Percentiles rank a stretch among this genome's conserved stretches.
Evolutionary conservation across 805 yeast species (phyloP).

Genomic region (Ogataea polymorpha): DNA sequence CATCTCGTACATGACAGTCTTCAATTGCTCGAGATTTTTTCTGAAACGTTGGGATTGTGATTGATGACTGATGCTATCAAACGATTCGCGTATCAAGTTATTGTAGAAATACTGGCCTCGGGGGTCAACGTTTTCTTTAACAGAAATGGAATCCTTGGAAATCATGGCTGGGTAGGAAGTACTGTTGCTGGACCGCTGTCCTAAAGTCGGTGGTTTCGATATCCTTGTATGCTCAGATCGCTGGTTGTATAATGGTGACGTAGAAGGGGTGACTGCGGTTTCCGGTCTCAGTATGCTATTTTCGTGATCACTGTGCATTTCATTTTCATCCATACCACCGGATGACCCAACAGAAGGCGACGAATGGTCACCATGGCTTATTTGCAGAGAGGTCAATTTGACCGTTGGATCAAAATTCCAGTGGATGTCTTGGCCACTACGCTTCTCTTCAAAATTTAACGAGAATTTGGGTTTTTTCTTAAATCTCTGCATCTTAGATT

Average conservation of each 20-base stretch:
- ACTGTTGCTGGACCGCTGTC: background rate
- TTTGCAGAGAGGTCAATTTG: conserved; percentile 4
- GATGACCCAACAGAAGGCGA: conserved; percentile 1
- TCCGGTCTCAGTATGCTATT: conserved; percentile 16
- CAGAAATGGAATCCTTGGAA: conserved; percentile 1
- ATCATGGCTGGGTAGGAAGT: conserved; percentile 1
- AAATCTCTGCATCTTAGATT: conserved; percentile 33
- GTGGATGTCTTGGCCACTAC: conserved; percentile 25
- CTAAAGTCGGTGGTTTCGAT: background rate
- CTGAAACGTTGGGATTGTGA: conserved; percentile 16
- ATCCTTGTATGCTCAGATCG: conserved; percentile 12
- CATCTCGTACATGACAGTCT: conserved; percentile 16
- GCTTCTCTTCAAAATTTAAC: conserved; percentile 23
- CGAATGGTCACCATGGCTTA: background rate
- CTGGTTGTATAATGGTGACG: conserved; percentile 18
- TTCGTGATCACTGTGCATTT: conserved; percentile 13
- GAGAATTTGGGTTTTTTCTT: conserved; percentile 39
- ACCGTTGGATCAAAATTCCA: conserved; percentile 26
- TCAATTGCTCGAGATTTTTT: conserved; percentile 15
- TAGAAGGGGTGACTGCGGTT: conserved; percentile 17
- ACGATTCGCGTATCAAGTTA: conserved; percentile 14
- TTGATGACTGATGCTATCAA: conserved; percentile 14
- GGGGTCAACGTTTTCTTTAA: conserved; percentile 18
- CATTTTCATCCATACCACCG: conserved; percentile 12
- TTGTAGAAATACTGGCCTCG: conserved; percentile 16